Base-by-base conservation (phyloP, 1,284 basidiomycete species). In the Schizophyllum commune region DNA sequence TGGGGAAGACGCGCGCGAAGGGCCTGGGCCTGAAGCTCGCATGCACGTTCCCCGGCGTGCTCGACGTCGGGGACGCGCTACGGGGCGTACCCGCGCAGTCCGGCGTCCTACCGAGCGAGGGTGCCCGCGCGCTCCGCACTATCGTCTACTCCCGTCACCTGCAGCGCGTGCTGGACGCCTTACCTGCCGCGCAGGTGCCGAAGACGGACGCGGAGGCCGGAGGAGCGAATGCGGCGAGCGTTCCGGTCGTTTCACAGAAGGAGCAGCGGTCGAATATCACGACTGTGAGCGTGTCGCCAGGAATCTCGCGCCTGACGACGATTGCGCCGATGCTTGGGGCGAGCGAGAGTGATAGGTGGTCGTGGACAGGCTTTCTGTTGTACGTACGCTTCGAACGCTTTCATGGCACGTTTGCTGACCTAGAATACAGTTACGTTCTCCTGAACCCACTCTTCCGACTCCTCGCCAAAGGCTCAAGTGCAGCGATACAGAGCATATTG, bases 141-240 rank as follows among this genome's bases (percentile, higher is more conserved):
- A 72, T 82, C 52, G 74, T 91, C 57, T 76, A 89, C 33, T 85
- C 80, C 21, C 80, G 87, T 11, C 90, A 92, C 71, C 77, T 92
- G 1, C 90, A 92, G 68, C 85, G 90, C 13, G 80, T 92, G 51
- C 75, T 92, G 15, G 88, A 92, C 66, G 88, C 90, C 0, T 79
- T 92, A 1, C 88, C 89, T 0, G 76, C 77, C 27, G 76, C 79
- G 7, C 84, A 84, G 58, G 73, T 83, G 0, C 82, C 83, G 5
- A 80, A 79, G 60, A 79, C 84, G 1, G 77, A 84, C 56, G 74
- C 73, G 52, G 20, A 69, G 52, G 39, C 39, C 9, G 39, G 13
- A 47, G 66, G 69, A 5, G 65, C 72, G 0, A 74, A 69, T 58
- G 67, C 78, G 6, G 65, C 72, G 0, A 75, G 69, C 58, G 71